Base-by-base conservation (phyloP, 352 stramenopile species). In the Peronospora destructor region DNA sequence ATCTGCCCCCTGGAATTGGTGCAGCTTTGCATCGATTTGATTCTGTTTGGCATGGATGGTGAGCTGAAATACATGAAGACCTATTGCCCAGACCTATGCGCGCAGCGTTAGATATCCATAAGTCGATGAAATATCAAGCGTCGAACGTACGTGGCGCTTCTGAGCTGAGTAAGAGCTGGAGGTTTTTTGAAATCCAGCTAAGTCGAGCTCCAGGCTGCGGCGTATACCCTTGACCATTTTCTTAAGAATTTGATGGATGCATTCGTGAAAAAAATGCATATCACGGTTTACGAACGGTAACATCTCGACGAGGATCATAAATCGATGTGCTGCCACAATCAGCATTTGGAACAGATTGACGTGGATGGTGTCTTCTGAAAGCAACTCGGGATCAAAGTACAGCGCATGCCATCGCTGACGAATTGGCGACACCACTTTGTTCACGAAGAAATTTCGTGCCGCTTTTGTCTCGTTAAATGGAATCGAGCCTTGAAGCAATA, bases 371-470 rank as follows among this genome's bases (percentile, higher is more conserved):
- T 68, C 61, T 36, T 46, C 35, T 6, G 56, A 49, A 0, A 86
- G 60, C 16, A 84, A 36, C 0, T 47, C 48, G 0, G 65, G 21
- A 40, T 87, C 76, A 34, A 87, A 85, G 48, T 77, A 85, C 17
- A 89, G 48, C 30, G 71, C 52, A 33, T 89, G 78, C 73, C 75
- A 89, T 16, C 78, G 71, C 56, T 87, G 78, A 12, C 72, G 69
- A 41, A 86, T 63, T 4, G 78, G 62, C 25, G 76, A 71, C 5
- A 89, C 53, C 29, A 84, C 67, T 50, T 86, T 87, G 50, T 56
- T 71, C 4, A 87, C 73, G 29, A 89, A 82, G 37, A 85, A 72
- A n/a, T 51, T 23, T 1, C 65, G 53, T 7, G 73, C 49, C 2
- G 59, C 48, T 37, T 85, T 84, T 5, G 67, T 71, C 28, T 85